A percentile compares a stretch with the other conserved stretches of the same genome.
phyloP scores from a whole-genome alignment of 2,329 filamentous ascomycete species.

The Xylariaceae sp. region DNA sequence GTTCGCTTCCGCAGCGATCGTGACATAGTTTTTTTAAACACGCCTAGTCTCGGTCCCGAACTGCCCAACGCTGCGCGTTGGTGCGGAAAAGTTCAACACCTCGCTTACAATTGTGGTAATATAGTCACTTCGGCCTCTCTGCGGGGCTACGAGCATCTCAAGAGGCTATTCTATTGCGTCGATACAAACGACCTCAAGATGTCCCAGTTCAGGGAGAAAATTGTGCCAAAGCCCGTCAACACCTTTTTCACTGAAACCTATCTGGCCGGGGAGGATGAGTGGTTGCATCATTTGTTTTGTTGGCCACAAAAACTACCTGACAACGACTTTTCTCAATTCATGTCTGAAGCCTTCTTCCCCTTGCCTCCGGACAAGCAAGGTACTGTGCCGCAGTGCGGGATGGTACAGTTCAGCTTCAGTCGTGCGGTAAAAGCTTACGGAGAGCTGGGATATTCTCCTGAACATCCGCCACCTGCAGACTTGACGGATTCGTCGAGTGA shows the following conservation, averaged over 20 bases:
- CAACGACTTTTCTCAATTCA: too few relatives aligned
- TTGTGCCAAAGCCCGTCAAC: too few relatives aligned
- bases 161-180: too few relatives aligned
- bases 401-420: conserved; percentile 5
- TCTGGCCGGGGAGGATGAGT: background rate
- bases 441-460: too few relatives aligned
- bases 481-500: too few relatives aligned
- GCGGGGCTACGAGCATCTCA: background rate
- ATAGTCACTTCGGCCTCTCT: too few relatives aligned
- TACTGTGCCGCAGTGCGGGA: conserved; percentile 4
- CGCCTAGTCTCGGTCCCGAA: background rate
- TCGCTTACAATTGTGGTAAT: conserved; percentile 16
- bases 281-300: conserved; percentile 10
- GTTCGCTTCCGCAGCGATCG: conserved; percentile 27
- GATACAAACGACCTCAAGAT: too few relatives aligned
- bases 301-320: conserved; percentile 25
- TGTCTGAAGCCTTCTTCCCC: too few relatives aligned
- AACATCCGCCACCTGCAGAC: too few relatives aligned
- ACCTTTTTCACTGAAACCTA: too few relatives aligned
- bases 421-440: background rate
- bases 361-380: conserved; percentile 1
- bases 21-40: conserved; percentile 25
- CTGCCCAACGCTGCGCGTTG: background rate
- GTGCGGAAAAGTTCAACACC: conserved; percentile 10
- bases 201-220: background rate